Conservation (phyloP, 2,329 filamentous ascomycete species). For the Hansfordia pulvinata region DNA sequence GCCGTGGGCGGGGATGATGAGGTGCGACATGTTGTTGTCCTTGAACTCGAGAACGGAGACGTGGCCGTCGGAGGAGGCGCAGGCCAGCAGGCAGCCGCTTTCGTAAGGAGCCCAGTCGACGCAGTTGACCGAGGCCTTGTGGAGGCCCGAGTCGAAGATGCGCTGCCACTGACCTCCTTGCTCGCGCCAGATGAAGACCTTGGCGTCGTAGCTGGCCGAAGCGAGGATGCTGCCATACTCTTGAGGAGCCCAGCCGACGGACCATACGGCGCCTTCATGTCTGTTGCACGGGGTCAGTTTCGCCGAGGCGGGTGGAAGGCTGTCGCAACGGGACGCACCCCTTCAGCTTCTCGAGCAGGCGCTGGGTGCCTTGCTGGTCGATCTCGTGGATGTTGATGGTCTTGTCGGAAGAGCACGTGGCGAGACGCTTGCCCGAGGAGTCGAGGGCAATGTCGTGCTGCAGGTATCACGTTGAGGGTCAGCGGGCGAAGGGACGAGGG, state of each 20-base stretch:
- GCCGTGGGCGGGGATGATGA: constrained; percentile 82
- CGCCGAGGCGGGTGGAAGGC: not conserved
- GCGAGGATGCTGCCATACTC: constrained; percentile 98
- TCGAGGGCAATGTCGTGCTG: constrained; percentile 97
- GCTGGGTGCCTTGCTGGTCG: constrained; percentile 82
- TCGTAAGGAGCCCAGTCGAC: constrained; percentile 97
- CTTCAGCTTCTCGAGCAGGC: constrained; percentile 83
- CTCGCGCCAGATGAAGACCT: constrained; percentile 97
- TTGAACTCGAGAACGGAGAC: constrained; percentile 94
- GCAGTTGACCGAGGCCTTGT: constrained; percentile 94
- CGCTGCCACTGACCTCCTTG: constrained; percentile 63
- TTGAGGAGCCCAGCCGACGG: constrained; percentile 93
- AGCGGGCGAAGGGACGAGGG: no score
- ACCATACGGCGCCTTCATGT: constrained; percentile 96
- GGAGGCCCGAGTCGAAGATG: constrained; percentile 84
- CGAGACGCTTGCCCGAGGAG: constrained; percentile 92
- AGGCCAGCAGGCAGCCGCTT: constrained; percentile 85
- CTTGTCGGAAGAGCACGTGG: constrained; percentile 94
- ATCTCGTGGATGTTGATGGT: constrained; percentile 99
- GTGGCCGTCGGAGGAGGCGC: constrained; percentile 85
- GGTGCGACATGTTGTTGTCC: constrained; percentile 84
- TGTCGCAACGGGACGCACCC: constrained; percentile 44
- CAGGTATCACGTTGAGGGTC: constrained; percentile 3
- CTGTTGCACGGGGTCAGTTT: constrained; percentile 27
- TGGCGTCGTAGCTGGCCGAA: constrained; percentile 90